A percentile compares a stretch with the other conserved stretches of the same genome.
Evolutionary conservation across 495 filamentous ascomycete genomes (phyloP).

Genomic region (Talaromyces wortmannii): DNA sequence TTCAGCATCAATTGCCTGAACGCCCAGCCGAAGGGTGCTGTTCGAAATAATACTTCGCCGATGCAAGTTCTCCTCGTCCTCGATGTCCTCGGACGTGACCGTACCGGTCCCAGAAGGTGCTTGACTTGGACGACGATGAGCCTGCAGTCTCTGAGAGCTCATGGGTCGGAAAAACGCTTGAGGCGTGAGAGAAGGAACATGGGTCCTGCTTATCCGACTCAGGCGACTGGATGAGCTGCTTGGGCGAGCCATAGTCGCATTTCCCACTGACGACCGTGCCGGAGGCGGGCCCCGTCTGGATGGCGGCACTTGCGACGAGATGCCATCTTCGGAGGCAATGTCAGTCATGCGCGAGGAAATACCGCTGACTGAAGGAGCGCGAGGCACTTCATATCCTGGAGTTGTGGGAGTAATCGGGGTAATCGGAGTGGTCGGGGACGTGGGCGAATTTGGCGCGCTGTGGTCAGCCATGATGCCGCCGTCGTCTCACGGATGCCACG

Average conservation of each 20-base stretch:
- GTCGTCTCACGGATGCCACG: not conserved
- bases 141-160: slow-evolving; percentile 93
- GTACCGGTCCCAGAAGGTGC: slow-evolving; percentile 40
- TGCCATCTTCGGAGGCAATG: slow-evolving; percentile 50
- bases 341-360: slow-evolving; percentile 87
- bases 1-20: slow-evolving; percentile 47
- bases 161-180: slow-evolving; percentile 93
- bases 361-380: slow-evolving; percentile 43
- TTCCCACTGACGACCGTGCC: slow-evolving; percentile 22
- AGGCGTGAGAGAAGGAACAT: slow-evolving; percentile 83
- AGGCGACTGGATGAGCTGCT: slow-evolving; percentile 59
- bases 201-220: slow-evolving; percentile 73
- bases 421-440: not conserved
- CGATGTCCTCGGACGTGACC: slow-evolving; percentile 32
- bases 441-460: slow-evolving; percentile 7
- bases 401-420: not conserved
- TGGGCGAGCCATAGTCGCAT: slow-evolving; percentile 43
- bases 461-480: slow-evolving; percentile 5
- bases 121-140: slow-evolving; percentile 59
- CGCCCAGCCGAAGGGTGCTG: slow-evolving; percentile 29
- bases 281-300: slow-evolving; percentile 42
- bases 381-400: slow-evolving; percentile 28
- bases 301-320: slow-evolving; percentile 35
- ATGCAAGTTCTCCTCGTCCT: slow-evolving; percentile 39
- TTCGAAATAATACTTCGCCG: slow-evolving; percentile 42